These are phyloP conservation scores for Xylaria flabelliformis DNA, from an alignment of 495 filamentous ascomycete species.

Conservation along the genomic window DNA sequence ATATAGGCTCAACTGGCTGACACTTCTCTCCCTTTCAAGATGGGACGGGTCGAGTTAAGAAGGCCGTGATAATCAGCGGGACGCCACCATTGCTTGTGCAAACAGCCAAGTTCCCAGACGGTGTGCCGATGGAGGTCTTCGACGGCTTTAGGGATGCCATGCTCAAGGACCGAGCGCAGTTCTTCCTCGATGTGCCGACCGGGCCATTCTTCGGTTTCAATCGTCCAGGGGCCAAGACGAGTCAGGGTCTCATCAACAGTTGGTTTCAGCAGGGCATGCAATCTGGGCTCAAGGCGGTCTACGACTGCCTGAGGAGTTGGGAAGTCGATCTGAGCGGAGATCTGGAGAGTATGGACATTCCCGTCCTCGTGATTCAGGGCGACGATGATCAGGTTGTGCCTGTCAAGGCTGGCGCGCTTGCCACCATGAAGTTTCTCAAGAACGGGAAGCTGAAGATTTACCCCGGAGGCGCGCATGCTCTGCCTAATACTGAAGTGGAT, in stretches of 20 bases:
- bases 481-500: not conserved
- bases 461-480: not conserved
- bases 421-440: not conserved
- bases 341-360: not conserved
- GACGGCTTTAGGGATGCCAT: not conserved
- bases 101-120: not conserved
- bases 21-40: not conserved
- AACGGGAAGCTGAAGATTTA: not conserved
- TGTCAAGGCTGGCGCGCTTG: not conserved
- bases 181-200: not conserved
- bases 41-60: not conserved
- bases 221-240: not conserved
- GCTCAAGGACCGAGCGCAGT: not conserved
- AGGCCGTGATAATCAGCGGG: not conserved
- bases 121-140: constrained; percentile 1
- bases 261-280: not conserved
- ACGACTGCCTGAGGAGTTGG: not conserved
- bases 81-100: not conserved
- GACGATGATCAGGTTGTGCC: not conserved
- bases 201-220: constrained; percentile 5
- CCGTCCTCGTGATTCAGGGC: not conserved
- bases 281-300: not conserved
- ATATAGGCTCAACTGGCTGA: not conserved
- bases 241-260: not conserved
- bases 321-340: not conserved